These are phyloP conservation scores for Xylaria sp. DNA, from an alignment of 2,329 filamentous ascomycete genomes.

Conservation along the genomic window DNA sequence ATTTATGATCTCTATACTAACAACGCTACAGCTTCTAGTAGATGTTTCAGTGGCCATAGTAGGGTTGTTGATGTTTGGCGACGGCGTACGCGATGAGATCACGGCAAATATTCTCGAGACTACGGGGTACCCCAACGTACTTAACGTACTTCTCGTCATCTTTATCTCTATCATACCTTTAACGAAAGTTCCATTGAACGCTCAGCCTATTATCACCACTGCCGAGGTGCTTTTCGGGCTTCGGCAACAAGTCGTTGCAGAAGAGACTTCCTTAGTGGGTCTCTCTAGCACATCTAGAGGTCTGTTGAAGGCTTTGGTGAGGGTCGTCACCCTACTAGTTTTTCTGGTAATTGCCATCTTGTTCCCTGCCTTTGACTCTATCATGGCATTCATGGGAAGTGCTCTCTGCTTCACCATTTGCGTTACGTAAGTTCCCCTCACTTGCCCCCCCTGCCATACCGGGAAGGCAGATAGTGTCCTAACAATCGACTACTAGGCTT, in stretches of 20 bases:
- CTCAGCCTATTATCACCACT: slow-evolving; percentile 87
- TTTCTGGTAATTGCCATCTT: slow-evolving; percentile 79
- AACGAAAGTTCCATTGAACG: slow-evolving; percentile 93
- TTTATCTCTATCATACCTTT: slow-evolving; percentile 79
- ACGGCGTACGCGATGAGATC: slow-evolving; percentile 86
- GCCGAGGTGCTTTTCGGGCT: slow-evolving; percentile 84
- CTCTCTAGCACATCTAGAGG: slow-evolving; percentile 68
- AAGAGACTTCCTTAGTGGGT: slow-evolving; percentile 61
- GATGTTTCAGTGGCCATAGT: slow-evolving; percentile 85
- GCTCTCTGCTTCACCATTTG: slow-evolving; percentile 95
- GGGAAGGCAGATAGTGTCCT: background rate
- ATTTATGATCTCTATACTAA: slow-evolving; percentile 6
- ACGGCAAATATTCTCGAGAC: slow-evolving; percentile 88
- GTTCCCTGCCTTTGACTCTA: slow-evolving; percentile 84
- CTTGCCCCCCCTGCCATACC: background rate
- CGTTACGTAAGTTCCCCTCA: slow-evolving; percentile 70
- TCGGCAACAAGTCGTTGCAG: slow-evolving; percentile 58
- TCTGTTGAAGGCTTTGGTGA: slow-evolving; percentile 68
- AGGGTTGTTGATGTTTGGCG: slow-evolving; percentile 94
- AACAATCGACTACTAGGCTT: slow-evolving; percentile 58
- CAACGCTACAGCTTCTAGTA: slow-evolving; percentile 70
- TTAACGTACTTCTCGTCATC: slow-evolving; percentile 83
- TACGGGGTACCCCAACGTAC: slow-evolving; percentile 75
- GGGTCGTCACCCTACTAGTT: slow-evolving; percentile 73
- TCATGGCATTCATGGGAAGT: slow-evolving; percentile 91